A percentile compares a stretch with the other conserved stretches of the same genome.
phyloP scores from a whole-genome alignment of 208 protist genomes.

The Blechomonas ayalai region DNA sequence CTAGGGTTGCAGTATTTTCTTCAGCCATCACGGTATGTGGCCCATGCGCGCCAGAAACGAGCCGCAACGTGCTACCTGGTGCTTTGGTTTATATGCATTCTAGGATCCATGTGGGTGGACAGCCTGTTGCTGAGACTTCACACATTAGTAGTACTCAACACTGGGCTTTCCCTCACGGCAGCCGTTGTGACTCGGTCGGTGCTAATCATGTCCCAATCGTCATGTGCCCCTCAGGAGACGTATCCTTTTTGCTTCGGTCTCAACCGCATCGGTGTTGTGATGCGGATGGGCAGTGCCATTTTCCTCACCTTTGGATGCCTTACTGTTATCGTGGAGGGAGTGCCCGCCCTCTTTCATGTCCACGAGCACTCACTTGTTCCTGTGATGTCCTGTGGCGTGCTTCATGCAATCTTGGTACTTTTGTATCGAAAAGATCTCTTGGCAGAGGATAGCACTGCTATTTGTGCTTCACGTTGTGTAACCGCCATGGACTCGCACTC shows the following conservation, averaged over 20 bases:
- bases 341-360: slow-evolving; percentile 30
- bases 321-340: slow-evolving; percentile 30
- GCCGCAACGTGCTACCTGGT: slow-evolving; percentile 18
- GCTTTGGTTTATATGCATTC: slow-evolving; percentile 28
- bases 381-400: slow-evolving; percentile 10
- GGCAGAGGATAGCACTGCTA: slow-evolving; percentile 23
- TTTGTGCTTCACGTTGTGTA: neutral
- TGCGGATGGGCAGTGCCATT: slow-evolving; percentile 38
- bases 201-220: neutral
- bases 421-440: slow-evolving; percentile 37
- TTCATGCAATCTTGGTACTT: slow-evolving; percentile 29
- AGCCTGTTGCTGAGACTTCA: slow-evolving; percentile 36
- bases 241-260: slow-evolving; percentile 49
- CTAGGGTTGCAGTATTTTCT: slow-evolving; percentile 13
- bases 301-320: slow-evolving; percentile 61
- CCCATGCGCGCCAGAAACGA: slow-evolving; percentile 13
- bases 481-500: neutral
- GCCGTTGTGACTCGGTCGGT: slow-evolving; percentile 16
- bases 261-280: slow-evolving; percentile 29
- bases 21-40: neutral
- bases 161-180: slow-evolving; percentile 21
- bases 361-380: slow-evolving; percentile 18
- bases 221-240: neutral
- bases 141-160: slow-evolving; percentile 32
- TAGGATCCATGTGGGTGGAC: slow-evolving; percentile 20